Evolutionary conservation across 2,329 filamentous ascomycete genomes (phyloP).

Genomic region (Neofusicoccum kwambonambiense): DNA sequence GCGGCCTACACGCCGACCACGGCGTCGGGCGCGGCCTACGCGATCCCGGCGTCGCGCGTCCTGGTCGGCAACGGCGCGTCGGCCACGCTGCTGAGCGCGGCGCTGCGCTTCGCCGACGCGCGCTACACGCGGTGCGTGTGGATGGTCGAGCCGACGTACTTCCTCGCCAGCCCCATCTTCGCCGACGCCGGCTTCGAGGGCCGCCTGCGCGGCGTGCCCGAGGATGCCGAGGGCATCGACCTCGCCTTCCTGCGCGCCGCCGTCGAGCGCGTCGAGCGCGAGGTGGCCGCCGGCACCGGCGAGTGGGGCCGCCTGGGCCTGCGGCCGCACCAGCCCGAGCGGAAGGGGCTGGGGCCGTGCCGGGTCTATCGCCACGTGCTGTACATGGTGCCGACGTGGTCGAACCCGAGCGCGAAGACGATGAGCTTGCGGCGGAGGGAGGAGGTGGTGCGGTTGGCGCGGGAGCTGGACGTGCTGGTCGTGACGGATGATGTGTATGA

Average conservation of each 20-base stretch:
- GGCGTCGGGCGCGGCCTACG: constrained; percentile 26
- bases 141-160: constrained; percentile 80
- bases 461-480: constrained; percentile 75
- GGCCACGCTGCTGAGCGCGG: constrained; percentile 75
- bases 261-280: constrained; percentile 50
- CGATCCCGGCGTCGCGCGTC: constrained; percentile 59
- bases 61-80: constrained; percentile 84
- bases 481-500: constrained; percentile 93
- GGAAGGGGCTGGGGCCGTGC: constrained; percentile 40
- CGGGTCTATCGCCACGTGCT: constrained; percentile 86
- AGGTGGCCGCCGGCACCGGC: constrained; percentile 25
- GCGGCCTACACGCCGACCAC: constrained; percentile 53
- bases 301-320: constrained; percentile 24
- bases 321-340: constrained; percentile 35
- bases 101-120: constrained; percentile 73
- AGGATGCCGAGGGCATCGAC: constrained; percentile 77
- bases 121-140: constrained; percentile 71
- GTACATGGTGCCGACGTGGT: constrained; percentile 84
- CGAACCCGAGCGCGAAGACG: constrained; percentile 82
- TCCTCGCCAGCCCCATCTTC: constrained; percentile 77
- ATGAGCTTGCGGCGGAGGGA: constrained; percentile 70
- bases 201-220: constrained; percentile 67
- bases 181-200: constrained; percentile 66
- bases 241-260: constrained; percentile 57
- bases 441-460: constrained; percentile 69